These are phyloP conservation scores for Crithidia bombi DNA, from an alignment of 208 protist species.

Conservation along the genomic window DNA sequence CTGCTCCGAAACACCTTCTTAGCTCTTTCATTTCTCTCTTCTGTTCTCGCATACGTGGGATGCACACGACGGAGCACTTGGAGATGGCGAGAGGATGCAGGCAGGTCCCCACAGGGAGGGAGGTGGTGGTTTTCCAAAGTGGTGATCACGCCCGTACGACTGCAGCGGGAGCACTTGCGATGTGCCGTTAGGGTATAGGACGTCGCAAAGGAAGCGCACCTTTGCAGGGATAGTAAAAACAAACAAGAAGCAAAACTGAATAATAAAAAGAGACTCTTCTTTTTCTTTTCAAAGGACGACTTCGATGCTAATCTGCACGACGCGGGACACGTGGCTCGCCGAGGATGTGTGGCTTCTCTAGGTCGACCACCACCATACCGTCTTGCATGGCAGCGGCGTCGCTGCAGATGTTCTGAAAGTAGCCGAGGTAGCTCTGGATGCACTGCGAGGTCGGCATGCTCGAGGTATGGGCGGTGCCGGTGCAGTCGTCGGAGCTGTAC, in stretches of 20 bases:
- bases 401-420: conserved; percentile 59
- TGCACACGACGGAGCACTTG: no score
- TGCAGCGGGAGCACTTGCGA: no score
- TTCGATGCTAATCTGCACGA: not conserved
- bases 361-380: not conserved
- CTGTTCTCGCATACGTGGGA: no score
- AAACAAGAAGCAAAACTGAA: not conserved
- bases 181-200: not conserved
- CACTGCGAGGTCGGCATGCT: conserved; percentile 56
- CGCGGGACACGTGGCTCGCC: conserved; percentile 14
- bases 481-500: conserved; percentile 45
- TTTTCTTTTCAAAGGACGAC: no score
- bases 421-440: conserved; percentile 50
- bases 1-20: no score
- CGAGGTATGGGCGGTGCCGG: conserved; percentile 22
- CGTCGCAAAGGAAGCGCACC: not conserved
- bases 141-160: no score
- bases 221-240: not conserved
- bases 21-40: no score
- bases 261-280: not conserved
- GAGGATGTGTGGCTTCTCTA: conserved; percentile 13
- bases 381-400: not conserved
- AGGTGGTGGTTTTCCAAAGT: not conserved
- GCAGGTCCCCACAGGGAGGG: no score
- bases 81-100: no score